Evolutionary conservation across 768 basidiomycete species (phyloP), one percentile per base, ranked within the genome.

Genomic region (Leccinum sublutescens): DNA sequence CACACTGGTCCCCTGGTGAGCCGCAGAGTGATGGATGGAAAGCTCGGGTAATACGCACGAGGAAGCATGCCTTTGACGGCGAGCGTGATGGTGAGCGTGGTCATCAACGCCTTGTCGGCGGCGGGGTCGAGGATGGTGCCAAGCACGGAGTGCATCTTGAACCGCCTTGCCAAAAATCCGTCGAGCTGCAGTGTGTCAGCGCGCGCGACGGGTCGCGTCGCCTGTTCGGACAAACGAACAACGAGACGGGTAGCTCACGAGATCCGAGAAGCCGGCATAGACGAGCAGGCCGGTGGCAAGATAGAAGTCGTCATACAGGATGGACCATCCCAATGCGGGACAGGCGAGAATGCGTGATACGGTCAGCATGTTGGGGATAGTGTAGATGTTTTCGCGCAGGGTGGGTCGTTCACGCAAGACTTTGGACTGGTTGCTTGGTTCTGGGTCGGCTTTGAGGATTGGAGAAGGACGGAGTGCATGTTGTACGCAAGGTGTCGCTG

Each of bases 71-170:
- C 87, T 63, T 91, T 88, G 81, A 89, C 83, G 0, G 93, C 85
- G 61, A 99, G 76, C 1, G 94, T 89, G 50, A 95, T 77, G 0
- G 92, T 93, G 67, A 99, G 77, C 1, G 95, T 98, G 2, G 97
- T 96, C 89, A 99, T 90, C 47, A 99, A 77, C 11, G 85, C 80
- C 74, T 99, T 99, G 81, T 99, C 97, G 2, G 97, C 97, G 0
- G 96, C 93, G 12, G 97, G 97, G 72, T 99, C 97, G 12, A 99
- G 81, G 58, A 98, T 94, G 9, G 92, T 91, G 19, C 97, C 97
- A 19, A 98, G 80, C n/a, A 98, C 94, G 12, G 92, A 86, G 54
- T 83, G 82, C 89, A 92, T 93, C 27, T 89, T 86, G 78, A 81
- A 98, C 57, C 82, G 82, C 64, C 97, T 80, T 1, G 97, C 97